Base-by-base conservation (phyloP, 1,139 yeast species). In the Scheffersomyces titani region DNA sequence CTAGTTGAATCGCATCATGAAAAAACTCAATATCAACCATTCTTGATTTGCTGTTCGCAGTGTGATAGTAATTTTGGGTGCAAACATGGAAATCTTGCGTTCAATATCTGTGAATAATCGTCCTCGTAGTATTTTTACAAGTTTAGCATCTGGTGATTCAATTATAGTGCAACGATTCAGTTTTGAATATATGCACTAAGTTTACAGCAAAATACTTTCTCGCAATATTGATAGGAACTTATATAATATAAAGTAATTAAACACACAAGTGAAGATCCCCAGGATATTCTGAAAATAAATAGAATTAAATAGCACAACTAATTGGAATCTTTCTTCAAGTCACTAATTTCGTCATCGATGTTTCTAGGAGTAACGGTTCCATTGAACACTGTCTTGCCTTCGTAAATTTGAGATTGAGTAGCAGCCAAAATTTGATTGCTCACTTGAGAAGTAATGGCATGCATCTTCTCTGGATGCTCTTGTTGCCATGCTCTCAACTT, bases 401-500 rank as follows among this genome's bases (percentile, higher is more conserved):
- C 78, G 49, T 73, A 67, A 24, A 74, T 66, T 51, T 65, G 62
- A 18, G 62, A 48, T 45, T 64, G 64, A 47, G 65, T 63, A 30
- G 60, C 59, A 20, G 66, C 64, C 49, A 71, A 66, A 53, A 76
- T 69, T 59, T 75, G 80, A 5, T 80, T 79, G 40, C 70, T 69
- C 13, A 87, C 78, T 73, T 87, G 91, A 44, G 87, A 81, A 67
- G 79, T 80, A 20, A 88, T 89, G 19, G 86, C 88, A 67, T 88
- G 92, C 63, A 89, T 69, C 61, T 85, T 80, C 60, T 88, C 92
- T 2, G 93, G 93, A 64, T 89, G 83, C 2, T 74, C 71, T 30
- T 78, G 69, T 70, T 90, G 96, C 93, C 96, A 90, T 63, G 81
- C 88, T 62, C 82, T 79, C 57, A 90, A 76, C 71, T 90, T 90